Base-by-base conservation (phyloP, 805 yeast species). In the Starmerella etchellsii region DNA sequence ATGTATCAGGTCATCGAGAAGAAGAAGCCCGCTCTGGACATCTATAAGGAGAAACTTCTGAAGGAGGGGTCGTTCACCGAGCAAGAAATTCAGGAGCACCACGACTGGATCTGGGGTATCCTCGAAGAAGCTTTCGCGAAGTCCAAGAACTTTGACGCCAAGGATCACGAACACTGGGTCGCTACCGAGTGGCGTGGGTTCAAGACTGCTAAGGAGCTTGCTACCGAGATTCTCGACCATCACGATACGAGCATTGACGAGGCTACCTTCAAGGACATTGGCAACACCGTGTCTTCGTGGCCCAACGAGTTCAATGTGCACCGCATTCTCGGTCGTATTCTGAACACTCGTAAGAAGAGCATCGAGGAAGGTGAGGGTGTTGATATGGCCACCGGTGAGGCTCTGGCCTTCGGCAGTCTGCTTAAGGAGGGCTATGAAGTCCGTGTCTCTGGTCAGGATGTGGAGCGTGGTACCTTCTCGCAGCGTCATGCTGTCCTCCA, bases 321-420 rank as follows among this genome's bases (percentile, higher is more conserved):
- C 73, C 79, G 83, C 64, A 91, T 91, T 71, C 72, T 91, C 67
- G 84, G 87, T 74, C 83, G 99, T 72, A 91, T 91, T 57, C 71
- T 91, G 64, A 75, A 72, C 59, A 72, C 75, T 57, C 82, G 98
- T 69, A 73, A 80, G 64, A 91, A 91, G 70, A 63, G 94, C 34
- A 72, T 78, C 44, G 91, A 83, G 53, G 62, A 75, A 16, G 98
- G 98, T 59, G 84, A 81, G 65, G 93, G 88, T 58, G 84, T 91
- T 51, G 99, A 91, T 65, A 91, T 97, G 98, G 80, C 98, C 36
- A 91, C 99, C 44, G 99, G 95, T 74, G 99, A 91, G 70, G 97
- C 97, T 36, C 76, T 91, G 55, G 98, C 98, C 16, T 88, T 79
- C 57, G 99, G 97, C 59, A 76, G 96, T 38, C 71, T 91, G 53